Percentiles rank a stretch among this genome's conserved stretches.
Conservation (phyloP, 345 rosid species). For the Syzygium aromaticum region DNA sequence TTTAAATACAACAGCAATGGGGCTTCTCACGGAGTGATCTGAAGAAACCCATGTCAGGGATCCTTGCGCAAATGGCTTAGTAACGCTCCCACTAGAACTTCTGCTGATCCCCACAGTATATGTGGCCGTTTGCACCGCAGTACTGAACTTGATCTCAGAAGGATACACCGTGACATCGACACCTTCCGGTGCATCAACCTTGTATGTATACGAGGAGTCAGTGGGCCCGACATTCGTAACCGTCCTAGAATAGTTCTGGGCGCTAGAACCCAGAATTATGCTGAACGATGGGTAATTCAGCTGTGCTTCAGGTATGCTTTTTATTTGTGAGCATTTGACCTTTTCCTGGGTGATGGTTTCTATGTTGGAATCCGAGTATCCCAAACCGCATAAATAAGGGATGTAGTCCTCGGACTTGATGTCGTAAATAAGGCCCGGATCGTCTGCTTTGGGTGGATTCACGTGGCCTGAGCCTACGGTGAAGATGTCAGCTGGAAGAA, state of each 20-base stretch:
- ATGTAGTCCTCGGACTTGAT: conserved; percentile 7
- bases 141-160: not conserved
- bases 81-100: not conserved
- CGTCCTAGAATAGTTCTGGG: conserved; percentile 7
- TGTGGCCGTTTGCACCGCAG: not conserved
- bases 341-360: not conserved
- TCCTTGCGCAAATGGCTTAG: conserved; percentile 5
- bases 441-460: conserved; percentile 5
- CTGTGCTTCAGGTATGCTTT: conserved; percentile 10
- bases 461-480: conserved; percentile 14
- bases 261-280: not conserved
- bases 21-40: conserved; percentile 9
- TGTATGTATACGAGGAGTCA: not conserved
- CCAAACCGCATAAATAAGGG: conserved; percentile 13
- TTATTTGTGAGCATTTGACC: not conserved
- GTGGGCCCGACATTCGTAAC: conserved; percentile 10
- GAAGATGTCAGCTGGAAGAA: conserved; percentile 1
- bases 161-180: conserved; percentile 14
- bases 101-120: conserved; percentile 13
- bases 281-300: conserved; percentile 22
- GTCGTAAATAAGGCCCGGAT: conserved; percentile 22
- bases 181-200: conserved; percentile 2
- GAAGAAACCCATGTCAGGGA: conserved; percentile 7
- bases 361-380: conserved; percentile 1
- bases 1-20: conserved; percentile 4